Evolutionary conservation across 2,329 filamentous ascomycete species (phyloP).

Genomic region (Elsinoe perseae): DNA sequence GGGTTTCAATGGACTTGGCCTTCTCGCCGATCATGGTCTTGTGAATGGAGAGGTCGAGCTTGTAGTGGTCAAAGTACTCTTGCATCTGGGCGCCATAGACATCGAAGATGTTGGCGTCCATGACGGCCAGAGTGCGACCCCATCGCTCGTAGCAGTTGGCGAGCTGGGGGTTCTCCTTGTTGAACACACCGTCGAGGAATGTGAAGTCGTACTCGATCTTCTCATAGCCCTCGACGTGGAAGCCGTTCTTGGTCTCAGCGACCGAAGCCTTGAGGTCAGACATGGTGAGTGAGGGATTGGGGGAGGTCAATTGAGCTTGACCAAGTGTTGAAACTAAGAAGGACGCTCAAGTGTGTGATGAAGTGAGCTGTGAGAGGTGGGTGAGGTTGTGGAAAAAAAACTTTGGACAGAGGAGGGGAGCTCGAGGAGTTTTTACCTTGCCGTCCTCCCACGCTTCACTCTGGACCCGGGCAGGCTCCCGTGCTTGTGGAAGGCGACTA

Average conservation of each 20-base stretch:
- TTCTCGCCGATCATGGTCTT: constrained; percentile 70
- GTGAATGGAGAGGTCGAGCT: constrained; percentile 56
- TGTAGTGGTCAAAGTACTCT: constrained; percentile 58
- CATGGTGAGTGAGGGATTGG: constrained; percentile 39
- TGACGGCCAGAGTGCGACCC: constrained; percentile 59
- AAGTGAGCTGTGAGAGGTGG: not conserved
- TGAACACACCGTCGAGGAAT: constrained; percentile 63
- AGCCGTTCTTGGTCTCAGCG: constrained; percentile 55
- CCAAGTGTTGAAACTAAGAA: constrained; percentile 9
- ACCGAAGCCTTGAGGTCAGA: constrained; percentile 61
- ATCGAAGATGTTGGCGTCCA: constrained; percentile 63
- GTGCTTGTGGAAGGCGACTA: not conserved
- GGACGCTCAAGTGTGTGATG: not conserved
- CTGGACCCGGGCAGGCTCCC: not conserved
- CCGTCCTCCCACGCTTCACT: not conserved
- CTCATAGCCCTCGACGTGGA: constrained; percentile 65
- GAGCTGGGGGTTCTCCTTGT: constrained; percentile 52
- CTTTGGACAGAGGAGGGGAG: not conserved
- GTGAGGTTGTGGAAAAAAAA: not conserved
- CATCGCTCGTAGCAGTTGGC: constrained; percentile 58
- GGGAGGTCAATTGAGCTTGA: constrained; percentile 11
- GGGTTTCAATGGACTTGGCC: constrained; percentile 63
- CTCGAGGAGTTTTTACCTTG: constrained; percentile 14
- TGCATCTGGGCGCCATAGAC: constrained; percentile 60
- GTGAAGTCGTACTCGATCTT: constrained; percentile 71